A percentile compares a stretch with the other conserved stretches of the same genome.
phyloP scores from a whole-genome alignment of 805 yeast genomes.

The Tetrapisispora iriomotensis region DNA sequence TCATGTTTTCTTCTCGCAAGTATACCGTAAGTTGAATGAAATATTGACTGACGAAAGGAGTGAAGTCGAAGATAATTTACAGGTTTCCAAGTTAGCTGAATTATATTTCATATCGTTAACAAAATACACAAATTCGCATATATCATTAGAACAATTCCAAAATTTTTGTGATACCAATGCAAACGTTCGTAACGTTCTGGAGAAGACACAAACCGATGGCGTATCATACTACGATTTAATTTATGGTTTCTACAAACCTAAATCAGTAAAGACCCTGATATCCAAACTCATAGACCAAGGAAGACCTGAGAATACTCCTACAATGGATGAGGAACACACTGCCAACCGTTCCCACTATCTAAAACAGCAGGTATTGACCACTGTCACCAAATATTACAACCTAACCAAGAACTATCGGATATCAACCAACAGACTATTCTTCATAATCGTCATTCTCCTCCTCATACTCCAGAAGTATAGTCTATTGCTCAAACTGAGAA shows the following conservation, averaged over 20 bases:
- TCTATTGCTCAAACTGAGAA: not conserved
- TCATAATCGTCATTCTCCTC: not conserved
- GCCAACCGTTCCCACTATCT: too few species aligned
- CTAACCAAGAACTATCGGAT: not conserved
- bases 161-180: not conserved
- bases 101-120: not conserved
- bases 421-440: not conserved
- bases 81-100: slow-evolving; percentile 1
- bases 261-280: too few species aligned
- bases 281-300: too few species aligned
- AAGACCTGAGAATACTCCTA: too few species aligned
- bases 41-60: not conserved
- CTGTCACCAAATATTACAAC: not conserved
- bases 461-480: not conserved
- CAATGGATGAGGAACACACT: too few species aligned
- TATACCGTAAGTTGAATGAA: not conserved
- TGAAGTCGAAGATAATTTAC: not conserved
- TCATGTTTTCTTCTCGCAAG: not conserved
- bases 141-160: not conserved
- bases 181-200: not conserved
- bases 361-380: not conserved
- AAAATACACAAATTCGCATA: not conserved
- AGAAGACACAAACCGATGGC: not conserved
- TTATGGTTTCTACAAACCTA: not conserved
- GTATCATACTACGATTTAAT: not conserved